phyloP scores from a whole-genome alignment of 2,329 filamentous ascomycete species.

The Didymella pinodella region DNA sequence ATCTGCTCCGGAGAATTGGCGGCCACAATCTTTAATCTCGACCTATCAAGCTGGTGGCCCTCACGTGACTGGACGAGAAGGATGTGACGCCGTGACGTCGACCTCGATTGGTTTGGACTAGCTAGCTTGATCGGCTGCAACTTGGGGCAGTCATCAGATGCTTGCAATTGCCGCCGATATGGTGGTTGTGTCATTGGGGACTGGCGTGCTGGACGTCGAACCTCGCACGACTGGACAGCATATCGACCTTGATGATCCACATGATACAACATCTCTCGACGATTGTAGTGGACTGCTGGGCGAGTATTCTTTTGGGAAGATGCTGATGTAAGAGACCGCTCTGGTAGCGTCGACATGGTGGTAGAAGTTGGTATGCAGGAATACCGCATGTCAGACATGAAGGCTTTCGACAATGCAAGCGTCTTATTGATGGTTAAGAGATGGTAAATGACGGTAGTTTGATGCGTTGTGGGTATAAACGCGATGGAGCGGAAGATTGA shows the following conservation, averaged over 20 bases:
- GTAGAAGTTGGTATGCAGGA: background rate
- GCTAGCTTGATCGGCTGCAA: background rate
- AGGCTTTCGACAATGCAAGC: background rate
- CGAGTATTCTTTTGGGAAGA: background rate
- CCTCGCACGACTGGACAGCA: constrained; percentile 33
- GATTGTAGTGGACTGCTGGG: constrained; percentile 7
- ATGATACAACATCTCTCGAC: constrained; percentile 38
- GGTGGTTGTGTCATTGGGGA: background rate
- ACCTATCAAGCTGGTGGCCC: constrained; percentile 8
- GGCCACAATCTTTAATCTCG: background rate
- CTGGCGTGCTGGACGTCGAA: background rate
- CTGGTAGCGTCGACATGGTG: constrained; percentile 37
- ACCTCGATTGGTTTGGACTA: background rate
- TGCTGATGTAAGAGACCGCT: constrained; percentile 1
- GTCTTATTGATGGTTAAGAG: constrained; percentile 5
- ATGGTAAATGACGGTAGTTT: constrained; percentile 3
- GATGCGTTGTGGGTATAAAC: constrained; percentile 10
- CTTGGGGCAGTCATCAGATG: background rate
- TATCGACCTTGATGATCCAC: constrained; percentile 31
- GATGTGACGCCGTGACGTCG: background rate
- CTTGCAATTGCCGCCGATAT: background rate
- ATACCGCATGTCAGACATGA: background rate
- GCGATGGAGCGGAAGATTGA: constrained; percentile 16
- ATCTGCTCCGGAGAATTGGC: constrained; percentile 3
- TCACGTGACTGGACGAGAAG: constrained; percentile 34